Evolutionary conservation across 768 basidiomycete genomes (phyloP).

Genomic region (Sarcomyxa edulis): DNA sequence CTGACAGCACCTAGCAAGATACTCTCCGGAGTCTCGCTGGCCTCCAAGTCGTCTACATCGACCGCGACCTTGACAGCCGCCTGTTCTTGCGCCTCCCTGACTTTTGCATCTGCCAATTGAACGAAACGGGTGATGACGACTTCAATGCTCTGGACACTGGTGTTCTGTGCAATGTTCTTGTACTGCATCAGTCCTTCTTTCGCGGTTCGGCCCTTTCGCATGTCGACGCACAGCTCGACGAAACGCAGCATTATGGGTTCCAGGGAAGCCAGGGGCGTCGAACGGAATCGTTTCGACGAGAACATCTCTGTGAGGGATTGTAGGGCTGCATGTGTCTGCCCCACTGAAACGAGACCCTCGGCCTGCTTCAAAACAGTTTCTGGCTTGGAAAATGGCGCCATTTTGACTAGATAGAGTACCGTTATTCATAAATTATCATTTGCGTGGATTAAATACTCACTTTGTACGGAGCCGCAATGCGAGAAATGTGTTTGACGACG

Average conservation of each 20-base stretch:
- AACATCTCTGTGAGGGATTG: constrained; percentile 92
- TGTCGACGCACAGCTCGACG: constrained; percentile 92
- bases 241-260: constrained; percentile 97
- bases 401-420: no score
- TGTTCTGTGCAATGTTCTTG: constrained; percentile 97
- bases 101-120: constrained; percentile 73
- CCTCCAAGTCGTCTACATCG: constrained; percentile 94
- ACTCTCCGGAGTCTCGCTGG: constrained; percentile 90
- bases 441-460: no score
- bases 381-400: constrained; percentile 90
- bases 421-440: no score
- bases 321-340: constrained; percentile 85
- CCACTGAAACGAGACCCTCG: constrained; percentile 90
- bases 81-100: constrained; percentile 82
- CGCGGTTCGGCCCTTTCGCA: constrained; percentile 89
- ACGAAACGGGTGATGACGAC: constrained; percentile 85
- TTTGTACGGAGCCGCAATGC: no score
- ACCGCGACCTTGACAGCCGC: constrained; percentile 70
- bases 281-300: constrained; percentile 87
- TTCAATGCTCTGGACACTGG: constrained; percentile 88
- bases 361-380: constrained; percentile 90
- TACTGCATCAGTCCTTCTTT: constrained; percentile 96
- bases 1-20: constrained; percentile 88
- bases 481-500: no score
- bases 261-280: constrained; percentile 80